phyloP scores from a whole-genome alignment of 768 basidiomycete genomes.

The Tulasnella sp. region DNA sequence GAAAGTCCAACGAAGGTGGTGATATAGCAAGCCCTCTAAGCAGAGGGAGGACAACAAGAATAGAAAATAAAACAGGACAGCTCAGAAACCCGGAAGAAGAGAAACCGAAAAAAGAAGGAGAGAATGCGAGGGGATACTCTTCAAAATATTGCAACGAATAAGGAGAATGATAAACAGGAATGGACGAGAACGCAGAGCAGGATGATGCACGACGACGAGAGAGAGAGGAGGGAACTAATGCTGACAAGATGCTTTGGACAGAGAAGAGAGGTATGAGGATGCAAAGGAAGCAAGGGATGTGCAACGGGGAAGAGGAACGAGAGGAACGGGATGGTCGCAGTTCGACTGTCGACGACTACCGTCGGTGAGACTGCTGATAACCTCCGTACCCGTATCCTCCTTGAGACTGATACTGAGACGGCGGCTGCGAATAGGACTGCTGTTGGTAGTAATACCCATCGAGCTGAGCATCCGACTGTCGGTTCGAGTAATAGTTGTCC shows the following conservation, averaged over 20 bases:
- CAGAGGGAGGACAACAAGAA: background rate
- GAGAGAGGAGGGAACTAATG: background rate
- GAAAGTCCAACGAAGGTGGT: background rate
- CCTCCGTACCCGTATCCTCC: background rate
- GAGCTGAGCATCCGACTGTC: background rate
- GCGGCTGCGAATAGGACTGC: background rate
- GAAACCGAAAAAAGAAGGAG: background rate
- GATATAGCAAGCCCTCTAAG: background rate
- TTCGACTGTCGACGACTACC: background rate
- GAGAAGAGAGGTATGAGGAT: background rate
- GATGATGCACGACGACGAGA: background rate
- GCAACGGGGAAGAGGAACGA: background rate
- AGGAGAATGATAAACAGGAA: conserved; percentile 1
- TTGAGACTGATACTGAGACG: background rate
- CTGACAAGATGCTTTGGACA: background rate
- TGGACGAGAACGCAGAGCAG: background rate
- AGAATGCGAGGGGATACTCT: background rate
- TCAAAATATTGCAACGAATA: background rate
- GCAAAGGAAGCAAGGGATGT: background rate
- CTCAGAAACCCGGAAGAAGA: background rate
- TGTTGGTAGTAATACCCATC: background rate
- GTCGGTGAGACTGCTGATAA: background rate
- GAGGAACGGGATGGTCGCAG: background rate
- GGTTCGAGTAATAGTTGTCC: background rate
- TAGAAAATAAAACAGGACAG: background rate